These are phyloP conservation scores for Groenewaldozyma sp. DNA, from an alignment of 1,139 yeast species.

Conservation along the genomic window DNA sequence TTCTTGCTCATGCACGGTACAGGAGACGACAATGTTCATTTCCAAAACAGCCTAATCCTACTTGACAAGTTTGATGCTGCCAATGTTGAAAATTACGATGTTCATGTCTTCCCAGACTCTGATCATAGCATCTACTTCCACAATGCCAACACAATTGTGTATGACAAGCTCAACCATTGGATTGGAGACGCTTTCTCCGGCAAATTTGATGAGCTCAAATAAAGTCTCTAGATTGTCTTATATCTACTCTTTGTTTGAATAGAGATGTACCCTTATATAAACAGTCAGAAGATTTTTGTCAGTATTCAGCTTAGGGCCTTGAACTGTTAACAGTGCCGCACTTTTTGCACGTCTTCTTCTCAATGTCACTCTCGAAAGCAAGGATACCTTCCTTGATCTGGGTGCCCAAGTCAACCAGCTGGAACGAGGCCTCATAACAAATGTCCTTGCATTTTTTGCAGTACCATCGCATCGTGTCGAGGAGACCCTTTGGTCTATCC, in stretches of 20 bases:
- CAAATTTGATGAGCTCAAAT: constrained; percentile 27
- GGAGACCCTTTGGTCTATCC: constrained; percentile 64
- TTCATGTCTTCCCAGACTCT: constrained; percentile 87
- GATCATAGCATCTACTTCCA: constrained; percentile 77
- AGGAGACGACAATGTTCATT: constrained; percentile 93
- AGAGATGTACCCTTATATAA: background rate
- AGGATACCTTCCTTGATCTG: constrained; percentile 81
- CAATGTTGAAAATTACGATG: constrained; percentile 72
- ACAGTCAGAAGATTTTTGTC: background rate
- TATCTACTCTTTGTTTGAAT: too few species aligned
- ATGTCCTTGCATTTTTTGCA: constrained; percentile 58
- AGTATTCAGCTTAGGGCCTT: constrained; percentile 5
- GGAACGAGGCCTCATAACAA: constrained; percentile 62
- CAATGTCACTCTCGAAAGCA: constrained; percentile 53
- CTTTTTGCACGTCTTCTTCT: constrained; percentile 58
- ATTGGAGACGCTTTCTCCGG: constrained; percentile 59
- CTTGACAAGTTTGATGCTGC: constrained; percentile 58
- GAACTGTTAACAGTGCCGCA: constrained; percentile 50
- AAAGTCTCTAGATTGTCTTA: background rate
- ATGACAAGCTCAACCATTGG: constrained; percentile 68
- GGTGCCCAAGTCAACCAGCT: constrained; percentile 76
- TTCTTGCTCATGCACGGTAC: constrained; percentile 90
- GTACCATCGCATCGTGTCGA: constrained; percentile 79
- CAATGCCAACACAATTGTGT: constrained; percentile 68
- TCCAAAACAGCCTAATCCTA: constrained; percentile 73